A percentile compares a stretch with the other conserved stretches of the same genome.
Conservation (phyloP, 306 rosid genomes). For the Heteromeles arbutifolia region DNA sequence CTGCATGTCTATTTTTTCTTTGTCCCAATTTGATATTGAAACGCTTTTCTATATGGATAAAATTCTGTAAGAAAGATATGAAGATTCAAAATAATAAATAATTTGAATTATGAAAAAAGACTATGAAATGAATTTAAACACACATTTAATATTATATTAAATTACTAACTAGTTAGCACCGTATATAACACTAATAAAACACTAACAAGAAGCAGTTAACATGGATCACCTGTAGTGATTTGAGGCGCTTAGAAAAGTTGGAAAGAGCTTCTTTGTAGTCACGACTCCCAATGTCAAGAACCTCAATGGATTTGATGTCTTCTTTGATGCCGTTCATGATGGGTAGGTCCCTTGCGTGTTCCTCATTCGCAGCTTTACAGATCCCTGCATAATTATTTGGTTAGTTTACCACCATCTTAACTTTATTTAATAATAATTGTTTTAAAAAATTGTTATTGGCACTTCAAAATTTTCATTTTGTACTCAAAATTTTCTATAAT, state of each 20-base stretch:
- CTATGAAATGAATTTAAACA: too few species aligned
- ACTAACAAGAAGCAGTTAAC: not conserved
- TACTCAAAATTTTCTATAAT: too few species aligned
- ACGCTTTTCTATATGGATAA: too few species aligned
- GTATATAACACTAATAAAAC: too few species aligned
- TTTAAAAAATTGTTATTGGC: too few species aligned
- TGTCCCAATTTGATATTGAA: too few species aligned
- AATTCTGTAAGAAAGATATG: too few species aligned
- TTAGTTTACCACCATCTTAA: not conserved
- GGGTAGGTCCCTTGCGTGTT: slow-evolving; percentile 91
- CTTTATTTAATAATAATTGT: not conserved
- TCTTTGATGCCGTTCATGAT: slow-evolving; percentile 94
- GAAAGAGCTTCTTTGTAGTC: slow-evolving; percentile 49
- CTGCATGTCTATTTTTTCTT: too few species aligned
- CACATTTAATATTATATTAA: too few species aligned
- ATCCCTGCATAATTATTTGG: slow-evolving; percentile 35
- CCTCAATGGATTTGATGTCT: slow-evolving; percentile 74
- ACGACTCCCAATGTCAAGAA: slow-evolving; percentile 53
- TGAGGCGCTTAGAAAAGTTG: slow-evolving; percentile 53
- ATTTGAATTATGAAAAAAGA: too few species aligned
- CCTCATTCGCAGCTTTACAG: slow-evolving; percentile 70
- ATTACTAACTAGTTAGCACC: not conserved
- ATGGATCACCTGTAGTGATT: slow-evolving; percentile 47
- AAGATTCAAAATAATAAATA: too few species aligned
- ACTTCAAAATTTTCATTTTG: accelerated